Conservation (phyloP, 371 early-diverging fungal genomes). For the Thermomucor indicae-seudaticae region DNA sequence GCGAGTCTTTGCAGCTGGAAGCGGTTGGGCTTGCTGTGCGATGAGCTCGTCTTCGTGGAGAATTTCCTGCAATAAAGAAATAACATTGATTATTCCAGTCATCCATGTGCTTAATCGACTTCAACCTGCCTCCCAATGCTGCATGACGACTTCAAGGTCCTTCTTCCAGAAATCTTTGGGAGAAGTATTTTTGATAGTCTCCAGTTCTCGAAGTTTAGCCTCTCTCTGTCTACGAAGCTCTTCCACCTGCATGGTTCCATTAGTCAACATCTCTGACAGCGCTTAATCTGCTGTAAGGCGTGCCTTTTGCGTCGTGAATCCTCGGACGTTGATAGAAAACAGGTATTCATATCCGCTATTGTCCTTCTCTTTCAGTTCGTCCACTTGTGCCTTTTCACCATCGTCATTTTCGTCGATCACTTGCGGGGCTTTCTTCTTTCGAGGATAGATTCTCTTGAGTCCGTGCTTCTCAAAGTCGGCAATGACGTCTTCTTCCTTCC, state of each 20-base stretch:
- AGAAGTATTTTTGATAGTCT: conserved; percentile 62
- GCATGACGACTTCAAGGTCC: conserved; percentile 81
- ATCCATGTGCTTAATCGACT: background rate
- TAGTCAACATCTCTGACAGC: background rate
- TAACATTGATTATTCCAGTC: background rate
- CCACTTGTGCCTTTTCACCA: conserved; percentile 11
- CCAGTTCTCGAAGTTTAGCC: conserved; percentile 69
- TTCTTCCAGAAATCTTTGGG: conserved; percentile 87
- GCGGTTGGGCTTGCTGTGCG: conserved; percentile 22
- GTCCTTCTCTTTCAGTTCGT: conserved; percentile 4
- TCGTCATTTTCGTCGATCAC: conserved; percentile 43
- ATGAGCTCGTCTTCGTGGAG: conserved; percentile 30
- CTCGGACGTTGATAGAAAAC: conserved; percentile 91
- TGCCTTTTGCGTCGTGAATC: conserved; percentile 89
- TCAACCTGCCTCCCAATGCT: conserved; percentile 64
- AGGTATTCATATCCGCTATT: conserved; percentile 91
- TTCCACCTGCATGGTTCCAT: conserved; percentile 47
- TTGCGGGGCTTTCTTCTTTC: conserved; percentile 39
- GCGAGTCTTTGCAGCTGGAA: conserved; percentile 5
- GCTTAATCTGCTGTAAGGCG: background rate
- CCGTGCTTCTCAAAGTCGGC: conserved; percentile 73
- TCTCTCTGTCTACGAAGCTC: conserved; percentile 74
- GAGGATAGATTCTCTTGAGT: conserved; percentile 60
- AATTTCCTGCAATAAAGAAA: conserved; percentile 4
- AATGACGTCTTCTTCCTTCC: conserved; percentile 79